Conservation (phyloP, 164 flowering plant genomes). For the Umbilicus rupestris region DNA sequence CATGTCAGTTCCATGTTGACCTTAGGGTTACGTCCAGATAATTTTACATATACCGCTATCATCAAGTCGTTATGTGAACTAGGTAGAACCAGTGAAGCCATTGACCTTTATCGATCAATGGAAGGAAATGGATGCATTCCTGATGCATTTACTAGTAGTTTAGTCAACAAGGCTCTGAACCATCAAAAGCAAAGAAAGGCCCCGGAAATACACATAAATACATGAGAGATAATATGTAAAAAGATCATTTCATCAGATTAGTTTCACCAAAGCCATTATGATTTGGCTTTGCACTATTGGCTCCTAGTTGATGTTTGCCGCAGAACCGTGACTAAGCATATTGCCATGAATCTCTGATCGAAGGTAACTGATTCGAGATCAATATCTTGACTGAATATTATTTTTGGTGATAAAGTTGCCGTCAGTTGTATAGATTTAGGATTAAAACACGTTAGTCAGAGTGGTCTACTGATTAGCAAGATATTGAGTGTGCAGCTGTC, state of each 20-base stretch:
- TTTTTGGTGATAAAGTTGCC: background rate
- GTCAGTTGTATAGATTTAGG: background rate
- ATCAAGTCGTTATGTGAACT: conserved; percentile 45
- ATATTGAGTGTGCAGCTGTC: background rate
- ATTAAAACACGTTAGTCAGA: background rate
- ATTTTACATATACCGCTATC: conserved; percentile 46
- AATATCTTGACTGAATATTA: background rate
- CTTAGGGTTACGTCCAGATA: conserved; percentile 58
- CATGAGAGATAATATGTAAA: conserved; percentile 14
- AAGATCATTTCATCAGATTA: background rate
- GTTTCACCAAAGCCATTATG: background rate
- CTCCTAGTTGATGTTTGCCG: background rate
- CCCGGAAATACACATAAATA: conserved; percentile 19
- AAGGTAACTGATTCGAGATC: background rate
- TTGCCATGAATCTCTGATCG: background rate
- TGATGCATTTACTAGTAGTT: conserved; percentile 41
- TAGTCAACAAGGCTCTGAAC: conserved; percentile 27
- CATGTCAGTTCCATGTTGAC: conserved; percentile 49
- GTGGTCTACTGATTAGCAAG: background rate
- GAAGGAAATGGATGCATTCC: conserved; percentile 54
- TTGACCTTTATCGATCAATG: conserved; percentile 44
- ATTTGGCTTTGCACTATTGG: background rate
- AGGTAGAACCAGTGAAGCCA: conserved; percentile 54
- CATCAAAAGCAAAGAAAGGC: conserved; percentile 19
- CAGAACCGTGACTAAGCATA: background rate